Conservation (phyloP, 169 alveolate species). For the Toxoplasma gondii region DNA sequence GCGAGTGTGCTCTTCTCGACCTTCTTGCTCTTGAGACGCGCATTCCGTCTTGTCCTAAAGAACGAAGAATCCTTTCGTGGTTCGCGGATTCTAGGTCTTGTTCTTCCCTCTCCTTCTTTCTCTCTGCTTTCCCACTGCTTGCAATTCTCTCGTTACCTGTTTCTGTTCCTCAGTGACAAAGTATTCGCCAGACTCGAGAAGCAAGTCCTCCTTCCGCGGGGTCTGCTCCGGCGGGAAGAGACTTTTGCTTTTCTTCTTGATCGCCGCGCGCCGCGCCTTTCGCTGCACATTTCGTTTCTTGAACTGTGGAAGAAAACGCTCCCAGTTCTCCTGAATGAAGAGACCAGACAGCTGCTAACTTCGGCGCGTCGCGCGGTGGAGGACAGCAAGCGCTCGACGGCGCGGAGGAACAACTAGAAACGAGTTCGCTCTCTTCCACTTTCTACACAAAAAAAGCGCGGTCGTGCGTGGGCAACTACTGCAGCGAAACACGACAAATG, state of each 20-base stretch:
- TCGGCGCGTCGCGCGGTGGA: not conserved
- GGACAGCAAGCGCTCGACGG: not conserved
- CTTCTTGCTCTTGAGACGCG: no score
- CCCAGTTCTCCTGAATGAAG: conserved; percentile 91
- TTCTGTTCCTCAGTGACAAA: conserved; percentile 84
- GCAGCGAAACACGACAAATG: no score
- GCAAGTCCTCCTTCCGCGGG: conserved; percentile 98
- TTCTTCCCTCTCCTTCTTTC: not conserved
- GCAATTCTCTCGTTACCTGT: not conserved
- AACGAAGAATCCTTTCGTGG: no score
- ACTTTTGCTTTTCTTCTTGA: conserved; percentile 84
- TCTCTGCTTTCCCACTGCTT: not conserved
- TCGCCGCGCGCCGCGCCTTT: conserved; percentile 77
- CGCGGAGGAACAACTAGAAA: not conserved
- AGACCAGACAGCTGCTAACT: not conserved
- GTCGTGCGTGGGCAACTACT: not conserved
- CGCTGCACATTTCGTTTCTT: conserved; percentile 94
- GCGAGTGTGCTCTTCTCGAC: no score
- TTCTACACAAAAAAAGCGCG: not conserved
- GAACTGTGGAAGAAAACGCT: conserved; percentile 97
- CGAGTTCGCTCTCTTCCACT: not conserved
- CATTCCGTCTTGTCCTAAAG: no score
- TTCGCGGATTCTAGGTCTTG: no score
- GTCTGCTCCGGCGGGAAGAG: conserved; percentile 96
- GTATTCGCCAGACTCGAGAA: conserved; percentile 97